Evolutionary conservation across 352 stramenopile species (phyloP).

Genomic region (Pythium dissimile): DNA sequence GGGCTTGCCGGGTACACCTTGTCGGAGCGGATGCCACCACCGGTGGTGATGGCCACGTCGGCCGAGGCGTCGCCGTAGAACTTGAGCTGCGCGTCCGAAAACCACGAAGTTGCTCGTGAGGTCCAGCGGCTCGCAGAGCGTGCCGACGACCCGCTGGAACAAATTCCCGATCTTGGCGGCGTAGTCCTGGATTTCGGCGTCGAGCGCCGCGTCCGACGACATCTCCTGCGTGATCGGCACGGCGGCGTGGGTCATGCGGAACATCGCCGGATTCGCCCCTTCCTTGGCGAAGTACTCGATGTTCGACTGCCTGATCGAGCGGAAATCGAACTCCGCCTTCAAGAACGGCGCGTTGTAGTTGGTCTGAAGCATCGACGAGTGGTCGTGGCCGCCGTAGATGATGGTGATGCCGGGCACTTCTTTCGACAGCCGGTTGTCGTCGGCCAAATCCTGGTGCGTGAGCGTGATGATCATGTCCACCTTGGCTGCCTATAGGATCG

Average conservation of each 20-base stretch:
- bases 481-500: conserved; percentile 28
- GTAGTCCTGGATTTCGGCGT: conserved; percentile 50
- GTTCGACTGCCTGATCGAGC: conserved; percentile 56
- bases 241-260: conserved; percentile 47
- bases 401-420: conserved; percentile 60
- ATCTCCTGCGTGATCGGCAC: conserved; percentile 60
- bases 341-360: conserved; percentile 71
- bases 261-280: conserved; percentile 22
- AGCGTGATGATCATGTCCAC: conserved; percentile 76
- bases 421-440: conserved; percentile 72
- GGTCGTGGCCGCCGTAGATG: conserved; percentile 72
- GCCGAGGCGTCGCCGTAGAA: conserved; percentile 51
- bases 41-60: conserved; percentile 62
- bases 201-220: conserved; percentile 42
- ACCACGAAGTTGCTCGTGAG: conserved; percentile 52
- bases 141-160: conserved; percentile 42
- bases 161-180: conserved; percentile 35
- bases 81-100: conserved; percentile 38
- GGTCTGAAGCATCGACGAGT: conserved; percentile 70
- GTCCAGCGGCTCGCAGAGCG: conserved; percentile 52
- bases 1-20: conserved; percentile 44
- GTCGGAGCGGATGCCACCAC: conserved; percentile 62
- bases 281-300: conserved; percentile 55
- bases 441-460: conserved; percentile 62
- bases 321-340: conserved; percentile 74